These are phyloP conservation scores for Balakata baccata DNA, from an alignment of 345 rosid genomes.

Conservation along the genomic window DNA sequence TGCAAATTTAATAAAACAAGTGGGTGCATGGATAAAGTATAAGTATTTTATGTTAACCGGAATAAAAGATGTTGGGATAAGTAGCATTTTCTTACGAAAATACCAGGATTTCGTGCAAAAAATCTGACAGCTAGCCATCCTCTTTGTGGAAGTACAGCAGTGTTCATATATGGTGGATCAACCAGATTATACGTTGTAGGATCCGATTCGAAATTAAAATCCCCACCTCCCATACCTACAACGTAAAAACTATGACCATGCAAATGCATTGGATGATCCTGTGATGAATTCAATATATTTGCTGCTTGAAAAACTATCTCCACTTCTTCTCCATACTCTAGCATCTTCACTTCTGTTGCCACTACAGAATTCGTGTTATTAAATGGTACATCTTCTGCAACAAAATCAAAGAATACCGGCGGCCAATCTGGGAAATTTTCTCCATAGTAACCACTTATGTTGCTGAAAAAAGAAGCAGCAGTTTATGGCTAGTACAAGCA, in stretches of 20 bases:
- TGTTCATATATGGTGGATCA: slow-evolving; percentile 19
- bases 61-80: no score
- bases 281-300: slow-evolving; percentile 18
- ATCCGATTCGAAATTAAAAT: slow-evolving; percentile 24
- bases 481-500: no score
- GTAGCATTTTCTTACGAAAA: no score
- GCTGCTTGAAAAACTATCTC: slow-evolving; percentile 43
- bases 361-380: neutral
- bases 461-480: neutral
- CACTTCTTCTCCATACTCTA: slow-evolving; percentile 36
- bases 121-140: slow-evolving; percentile 22
- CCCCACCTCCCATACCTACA: slow-evolving; percentile 37
- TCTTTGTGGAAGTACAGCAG: neutral
- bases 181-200: slow-evolving; percentile 27
- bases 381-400: neutral
- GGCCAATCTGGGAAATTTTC: slow-evolving; percentile 1
- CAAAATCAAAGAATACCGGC: slow-evolving; percentile 5
- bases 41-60: no score
- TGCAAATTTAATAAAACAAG: no score
- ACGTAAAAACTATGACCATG: slow-evolving; percentile 44
- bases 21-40: no score
- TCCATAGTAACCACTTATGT: neutral
- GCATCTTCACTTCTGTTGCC: slow-evolving; percentile 29
- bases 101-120: slow-evolving; percentile 20
- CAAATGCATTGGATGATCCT: slow-evolving; percentile 43